These are phyloP conservation scores for Heliamphora ciliata DNA, from an alignment of 179 eudicot genomes.

Conservation along the genomic window DNA sequence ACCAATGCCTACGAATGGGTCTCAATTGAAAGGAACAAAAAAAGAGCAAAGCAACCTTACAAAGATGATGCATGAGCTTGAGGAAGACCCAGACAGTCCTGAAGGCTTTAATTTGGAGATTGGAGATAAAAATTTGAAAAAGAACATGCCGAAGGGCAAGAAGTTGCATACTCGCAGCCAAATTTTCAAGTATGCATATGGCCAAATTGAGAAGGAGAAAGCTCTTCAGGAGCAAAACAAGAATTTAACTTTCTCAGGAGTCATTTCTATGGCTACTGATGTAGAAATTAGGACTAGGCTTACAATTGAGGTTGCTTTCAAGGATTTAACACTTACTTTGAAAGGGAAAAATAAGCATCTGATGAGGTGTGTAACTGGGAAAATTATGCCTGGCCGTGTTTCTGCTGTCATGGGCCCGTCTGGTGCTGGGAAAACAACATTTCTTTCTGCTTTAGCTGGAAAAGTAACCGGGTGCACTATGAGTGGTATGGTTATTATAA, in stretches of 20 bases:
- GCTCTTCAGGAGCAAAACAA: conserved; percentile 62
- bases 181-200: conserved; percentile 74
- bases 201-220: conserved; percentile 82
- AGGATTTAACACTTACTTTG: conserved; percentile 66
- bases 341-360: conserved; percentile 71
- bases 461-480: conserved; percentile 70
- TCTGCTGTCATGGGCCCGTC: conserved; percentile 96
- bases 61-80: conserved; percentile 48
- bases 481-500: conserved; percentile 57
- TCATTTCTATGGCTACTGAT: conserved; percentile 58
- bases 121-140: conserved; percentile 54
- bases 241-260: conserved; percentile 65
- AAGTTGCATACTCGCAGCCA: conserved; percentile 61
- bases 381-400: conserved; percentile 65
- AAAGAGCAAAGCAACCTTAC: conserved; percentile 39
- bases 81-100: conserved; percentile 41
- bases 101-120: conserved; percentile 52
- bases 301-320: conserved; percentile 62
- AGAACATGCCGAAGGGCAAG: conserved; percentile 40
- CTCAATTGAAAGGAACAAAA: conserved; percentile 26
- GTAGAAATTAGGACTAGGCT: conserved; percentile 47
- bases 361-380: conserved; percentile 70
- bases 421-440: conserved; percentile 89
- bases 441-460: conserved; percentile 76
- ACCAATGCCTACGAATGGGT: conserved; percentile 14